Conservation (phyloP, 768 basidiomycete genomes). For the Phylloporus scabripes region DNA sequence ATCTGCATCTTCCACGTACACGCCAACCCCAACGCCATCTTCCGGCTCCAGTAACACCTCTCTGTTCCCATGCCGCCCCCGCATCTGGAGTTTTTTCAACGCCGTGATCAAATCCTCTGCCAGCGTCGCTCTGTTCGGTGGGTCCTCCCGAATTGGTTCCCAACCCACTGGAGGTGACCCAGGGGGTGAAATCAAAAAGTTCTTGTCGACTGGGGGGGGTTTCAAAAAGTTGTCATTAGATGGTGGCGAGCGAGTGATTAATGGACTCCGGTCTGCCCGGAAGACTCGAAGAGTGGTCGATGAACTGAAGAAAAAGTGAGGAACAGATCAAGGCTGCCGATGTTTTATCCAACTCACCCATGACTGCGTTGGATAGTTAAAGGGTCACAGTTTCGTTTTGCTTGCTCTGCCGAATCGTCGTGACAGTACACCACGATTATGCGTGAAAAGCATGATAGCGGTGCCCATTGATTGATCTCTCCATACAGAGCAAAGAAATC, state of each 20-base stretch:
- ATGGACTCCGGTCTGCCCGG: constrained; percentile 65
- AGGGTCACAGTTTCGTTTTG: constrained; percentile 62
- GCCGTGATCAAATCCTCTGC: constrained; percentile 87
- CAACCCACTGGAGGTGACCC: constrained; percentile 97
- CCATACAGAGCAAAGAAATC: constrained; percentile 76
- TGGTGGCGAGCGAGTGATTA: constrained; percentile 36
- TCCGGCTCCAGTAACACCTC: constrained; percentile 65
- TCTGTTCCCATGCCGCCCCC: constrained; percentile 34
- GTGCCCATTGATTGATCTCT: constrained; percentile 85
- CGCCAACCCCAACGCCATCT: constrained; percentile 67
- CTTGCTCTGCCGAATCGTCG: constrained; percentile 59
- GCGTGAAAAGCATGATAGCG: constrained; percentile 72
- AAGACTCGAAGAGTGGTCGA: constrained; percentile 59
- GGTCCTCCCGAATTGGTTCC: constrained; percentile 88
- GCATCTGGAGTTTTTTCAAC: constrained; percentile 60
- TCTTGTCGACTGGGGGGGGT: constrained; percentile 80
- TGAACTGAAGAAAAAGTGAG: constrained; percentile 32
- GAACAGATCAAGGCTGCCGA: constrained; percentile 4
- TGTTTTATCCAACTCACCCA: constrained; percentile 38
- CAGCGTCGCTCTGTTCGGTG: constrained; percentile 76
- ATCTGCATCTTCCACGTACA: constrained; percentile 75
- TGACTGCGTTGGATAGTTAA: constrained; percentile 50
- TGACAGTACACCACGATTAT: constrained; percentile 74
- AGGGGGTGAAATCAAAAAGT: constrained; percentile 96
- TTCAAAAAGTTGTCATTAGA: constrained; percentile 39